Evolutionary conservation across 2,329 filamentous ascomycete genomes (phyloP).

Genomic region (Cyphellophora europaea): DNA sequence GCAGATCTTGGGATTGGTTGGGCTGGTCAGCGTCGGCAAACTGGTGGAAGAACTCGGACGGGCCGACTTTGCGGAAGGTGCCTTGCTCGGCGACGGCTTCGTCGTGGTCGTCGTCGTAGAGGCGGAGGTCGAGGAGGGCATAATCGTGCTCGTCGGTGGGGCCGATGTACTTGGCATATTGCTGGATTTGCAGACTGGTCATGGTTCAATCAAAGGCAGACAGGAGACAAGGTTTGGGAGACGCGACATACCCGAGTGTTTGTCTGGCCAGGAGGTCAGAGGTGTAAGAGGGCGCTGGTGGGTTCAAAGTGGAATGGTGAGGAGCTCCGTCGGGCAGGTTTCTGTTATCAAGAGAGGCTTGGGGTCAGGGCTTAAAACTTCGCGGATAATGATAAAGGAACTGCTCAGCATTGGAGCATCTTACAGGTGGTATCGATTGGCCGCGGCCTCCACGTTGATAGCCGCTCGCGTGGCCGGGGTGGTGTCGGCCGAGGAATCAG

Average conservation of each 20-base stretch:
- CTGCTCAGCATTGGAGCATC: too few relatives aligned
- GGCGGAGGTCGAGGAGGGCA: conserved; percentile 17
- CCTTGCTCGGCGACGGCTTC: conserved; percentile 17
- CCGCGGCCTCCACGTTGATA: too few relatives aligned
- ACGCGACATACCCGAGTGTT: conserved; percentile 17
- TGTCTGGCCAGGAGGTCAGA: conserved; percentile 15
- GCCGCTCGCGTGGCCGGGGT: too few relatives aligned
- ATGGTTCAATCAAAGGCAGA: conserved; percentile 14
- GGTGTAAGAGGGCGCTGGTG: conserved; percentile 16
- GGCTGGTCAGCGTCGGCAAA: conserved; percentile 18
- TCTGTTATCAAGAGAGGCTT: background rate
- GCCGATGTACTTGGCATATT: conserved; percentile 20
- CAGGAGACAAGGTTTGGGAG: background rate
- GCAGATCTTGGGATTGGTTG: conserved; percentile 16
- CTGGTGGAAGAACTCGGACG: conserved; percentile 19
- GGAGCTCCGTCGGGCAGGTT: conserved; percentile 7
- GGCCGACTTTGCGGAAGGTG: conserved; percentile 19
- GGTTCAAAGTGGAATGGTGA: conserved; percentile 12
- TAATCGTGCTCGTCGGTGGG: conserved; percentile 20
- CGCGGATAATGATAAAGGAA: too few relatives aligned
- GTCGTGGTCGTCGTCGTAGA: conserved; percentile 18
- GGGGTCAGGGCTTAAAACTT: too few relatives aligned
- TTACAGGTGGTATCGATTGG: too few relatives aligned
- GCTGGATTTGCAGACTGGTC: conserved; percentile 18
- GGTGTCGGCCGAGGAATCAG: too few relatives aligned